Evolutionary conservation across 768 basidiomycete genomes (phyloP).

Genomic region (Cyclocybe cylindracea): DNA sequence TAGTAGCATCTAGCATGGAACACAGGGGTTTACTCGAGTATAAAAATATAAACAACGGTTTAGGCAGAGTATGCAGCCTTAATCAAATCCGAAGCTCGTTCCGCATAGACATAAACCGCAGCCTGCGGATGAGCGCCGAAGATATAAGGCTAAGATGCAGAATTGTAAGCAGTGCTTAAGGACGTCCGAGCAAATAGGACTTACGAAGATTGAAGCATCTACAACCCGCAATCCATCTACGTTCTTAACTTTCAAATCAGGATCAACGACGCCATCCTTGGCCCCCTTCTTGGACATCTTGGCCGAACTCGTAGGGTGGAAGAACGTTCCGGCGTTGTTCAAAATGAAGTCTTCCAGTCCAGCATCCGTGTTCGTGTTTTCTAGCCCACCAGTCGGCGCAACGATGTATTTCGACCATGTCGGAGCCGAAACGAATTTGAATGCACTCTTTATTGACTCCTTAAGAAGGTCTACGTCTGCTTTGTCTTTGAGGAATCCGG

Average conservation of each 20-base stretch:
- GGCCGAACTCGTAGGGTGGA: slow-evolving; percentile 23
- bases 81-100: slow-evolving; percentile 16
- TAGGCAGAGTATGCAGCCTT: background rate
- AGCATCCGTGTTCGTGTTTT: too few species aligned
- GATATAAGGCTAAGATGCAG: slow-evolving; percentile 17
- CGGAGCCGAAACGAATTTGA: too few species aligned
- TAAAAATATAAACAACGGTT: too few species aligned
- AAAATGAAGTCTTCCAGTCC: too few species aligned
- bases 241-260: slow-evolving; percentile 29
- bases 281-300: slow-evolving; percentile 25
- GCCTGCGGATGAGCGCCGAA: slow-evolving; percentile 21
- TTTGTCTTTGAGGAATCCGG: too few species aligned
- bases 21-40: too few species aligned
- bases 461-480: too few species aligned
- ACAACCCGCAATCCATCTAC: slow-evolving; percentile 30
- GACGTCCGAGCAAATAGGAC: slow-evolving; percentile 1
- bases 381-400: too few species aligned
- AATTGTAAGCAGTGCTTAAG: background rate
- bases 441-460: too few species aligned
- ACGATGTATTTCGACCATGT: too few species aligned
- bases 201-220: slow-evolving; percentile 34
- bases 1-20: too few species aligned
- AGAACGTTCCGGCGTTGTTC: background rate
- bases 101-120: slow-evolving; percentile 20
- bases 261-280: slow-evolving; percentile 30